These are phyloP conservation scores for Yarrowia porcina DNA, from an alignment of 805 yeast species.

Conservation along the genomic window DNA sequence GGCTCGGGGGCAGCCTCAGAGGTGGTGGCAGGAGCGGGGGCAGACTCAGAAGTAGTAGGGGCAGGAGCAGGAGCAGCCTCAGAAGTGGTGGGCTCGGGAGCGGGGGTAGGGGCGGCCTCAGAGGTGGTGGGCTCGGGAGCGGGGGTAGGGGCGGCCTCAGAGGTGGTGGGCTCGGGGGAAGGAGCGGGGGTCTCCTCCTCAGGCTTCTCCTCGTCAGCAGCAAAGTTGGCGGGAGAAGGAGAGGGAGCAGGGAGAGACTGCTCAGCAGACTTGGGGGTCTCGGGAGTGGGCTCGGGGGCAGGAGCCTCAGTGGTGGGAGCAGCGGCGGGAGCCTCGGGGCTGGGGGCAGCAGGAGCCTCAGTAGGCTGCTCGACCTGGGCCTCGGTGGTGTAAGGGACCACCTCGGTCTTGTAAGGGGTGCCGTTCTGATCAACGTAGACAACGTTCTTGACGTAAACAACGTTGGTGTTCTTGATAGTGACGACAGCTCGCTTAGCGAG, in stretches of 20 bases:
- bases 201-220: constrained; percentile 1
- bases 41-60: constrained; percentile 6
- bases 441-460: constrained; percentile 32
- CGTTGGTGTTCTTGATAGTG: constrained; percentile 28
- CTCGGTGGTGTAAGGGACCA: constrained; percentile 30
- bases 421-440: constrained; percentile 34
- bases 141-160: neutral
- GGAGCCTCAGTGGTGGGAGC: constrained; percentile 27
- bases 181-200: neutral
- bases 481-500: constrained; percentile 27
- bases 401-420: constrained; percentile 30
- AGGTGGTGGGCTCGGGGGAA: neutral
- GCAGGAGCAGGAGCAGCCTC: constrained; percentile 23
- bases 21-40: constrained; percentile 18
- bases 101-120: neutral
- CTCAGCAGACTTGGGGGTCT: constrained; percentile 25
- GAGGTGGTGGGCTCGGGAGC: neutral
- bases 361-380: constrained; percentile 24
- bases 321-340: constrained; percentile 27
- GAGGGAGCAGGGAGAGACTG: constrained; percentile 26
- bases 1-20: constrained; percentile 25
- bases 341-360: constrained; percentile 19
- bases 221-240: constrained; percentile 16
- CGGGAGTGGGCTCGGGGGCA: constrained; percentile 26
- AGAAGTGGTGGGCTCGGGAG: constrained; percentile 22